Evolutionary conservation across 2,329 filamentous ascomycete species (phyloP).

Genomic region (Anthostomella pinea): DNA sequence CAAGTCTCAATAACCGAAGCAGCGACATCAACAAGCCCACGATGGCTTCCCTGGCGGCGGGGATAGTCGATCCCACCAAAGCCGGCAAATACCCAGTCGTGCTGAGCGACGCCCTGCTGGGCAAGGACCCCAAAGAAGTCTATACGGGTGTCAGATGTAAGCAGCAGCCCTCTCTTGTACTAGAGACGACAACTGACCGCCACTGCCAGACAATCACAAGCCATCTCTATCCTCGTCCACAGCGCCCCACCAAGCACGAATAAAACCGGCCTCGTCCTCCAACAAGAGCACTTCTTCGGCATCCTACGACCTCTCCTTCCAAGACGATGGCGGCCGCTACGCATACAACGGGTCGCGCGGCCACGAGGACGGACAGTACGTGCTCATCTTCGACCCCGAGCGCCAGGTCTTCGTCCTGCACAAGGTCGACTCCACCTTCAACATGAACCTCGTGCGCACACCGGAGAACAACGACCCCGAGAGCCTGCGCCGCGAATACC

Average conservation of each 20-base stretch:
- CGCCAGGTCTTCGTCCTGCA: slow-evolving; percentile 79
- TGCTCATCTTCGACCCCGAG: slow-evolving; percentile 72
- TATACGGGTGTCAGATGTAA: slow-evolving; percentile 61
- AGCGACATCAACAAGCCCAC: slow-evolving; percentile 4
- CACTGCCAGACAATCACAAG: slow-evolving; percentile 58
- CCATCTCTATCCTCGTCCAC: slow-evolving; percentile 49
- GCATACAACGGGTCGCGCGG: slow-evolving; percentile 59
- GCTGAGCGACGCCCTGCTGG: slow-evolving; percentile 59
- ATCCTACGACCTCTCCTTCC: slow-evolving; percentile 56
- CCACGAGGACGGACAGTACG: slow-evolving; percentile 55
- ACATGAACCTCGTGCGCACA: slow-evolving; percentile 77
- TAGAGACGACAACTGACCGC: slow-evolving; percentile 5
- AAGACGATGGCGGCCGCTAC: slow-evolving; percentile 55
- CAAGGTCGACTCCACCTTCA: slow-evolving; percentile 74
- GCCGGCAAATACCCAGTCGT: slow-evolving; percentile 61
- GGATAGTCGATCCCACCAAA: slow-evolving; percentile 55
- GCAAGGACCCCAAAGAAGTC: slow-evolving; percentile 53
- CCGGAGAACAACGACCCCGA: slow-evolving; percentile 63
- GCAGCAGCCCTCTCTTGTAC: slow-evolving; percentile 17
- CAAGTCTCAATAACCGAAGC: too few relatives aligned
- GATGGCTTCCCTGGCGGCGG: slow-evolving; percentile 30
- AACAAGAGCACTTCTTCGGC: slow-evolving; percentile 36
- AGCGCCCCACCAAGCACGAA: slow-evolving; percentile 45
- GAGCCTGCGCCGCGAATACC: slow-evolving; percentile 63
- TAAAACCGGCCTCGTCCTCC: slow-evolving; percentile 49